Evolutionary conservation across 371 early-diverging fungal species (phyloP).

Genomic region (Smittium mucronatum): DNA sequence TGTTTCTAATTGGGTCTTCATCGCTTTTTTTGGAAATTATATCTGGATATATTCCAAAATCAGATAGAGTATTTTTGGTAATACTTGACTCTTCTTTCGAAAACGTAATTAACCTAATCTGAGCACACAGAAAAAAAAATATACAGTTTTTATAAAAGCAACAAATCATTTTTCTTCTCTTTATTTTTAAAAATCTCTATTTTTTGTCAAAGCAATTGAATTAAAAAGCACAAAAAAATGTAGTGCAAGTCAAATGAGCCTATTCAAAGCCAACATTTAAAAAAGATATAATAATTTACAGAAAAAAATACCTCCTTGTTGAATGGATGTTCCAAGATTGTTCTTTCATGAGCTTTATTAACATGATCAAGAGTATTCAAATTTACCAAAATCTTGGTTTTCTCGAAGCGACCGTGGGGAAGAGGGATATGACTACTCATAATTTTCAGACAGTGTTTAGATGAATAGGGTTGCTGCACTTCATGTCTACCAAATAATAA

Average conservation of each 20-base stretch:
- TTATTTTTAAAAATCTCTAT: no score
- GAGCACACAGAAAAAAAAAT: no score
- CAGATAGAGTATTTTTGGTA: background rate
- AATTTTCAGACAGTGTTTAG: no score
- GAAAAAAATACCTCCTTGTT: slow-evolving; percentile 20
- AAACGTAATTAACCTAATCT: background rate
- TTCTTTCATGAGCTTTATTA: slow-evolving; percentile 14
- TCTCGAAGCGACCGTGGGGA: slow-evolving; percentile 28
- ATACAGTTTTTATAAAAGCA: no score
- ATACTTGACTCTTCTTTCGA: background rate
- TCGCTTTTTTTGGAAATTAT: background rate
- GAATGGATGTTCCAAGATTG: slow-evolving; percentile 27
- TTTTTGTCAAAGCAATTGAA: no score
- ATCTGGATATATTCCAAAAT: background rate
- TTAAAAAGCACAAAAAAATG: no score
- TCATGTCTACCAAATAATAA: no score
- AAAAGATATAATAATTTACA: no score
- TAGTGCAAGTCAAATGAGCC: no score
- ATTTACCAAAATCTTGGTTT: slow-evolving; percentile 29
- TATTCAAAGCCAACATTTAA: no score
- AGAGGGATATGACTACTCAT: slow-evolving; percentile 34
- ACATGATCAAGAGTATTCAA: slow-evolving; percentile 18
- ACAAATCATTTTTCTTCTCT: no score
- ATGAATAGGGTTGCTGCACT: no score
- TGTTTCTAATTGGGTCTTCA: background rate